Conservation (phyloP, 345 rosid species). For the Chamaenerion angustifolium region DNA sequence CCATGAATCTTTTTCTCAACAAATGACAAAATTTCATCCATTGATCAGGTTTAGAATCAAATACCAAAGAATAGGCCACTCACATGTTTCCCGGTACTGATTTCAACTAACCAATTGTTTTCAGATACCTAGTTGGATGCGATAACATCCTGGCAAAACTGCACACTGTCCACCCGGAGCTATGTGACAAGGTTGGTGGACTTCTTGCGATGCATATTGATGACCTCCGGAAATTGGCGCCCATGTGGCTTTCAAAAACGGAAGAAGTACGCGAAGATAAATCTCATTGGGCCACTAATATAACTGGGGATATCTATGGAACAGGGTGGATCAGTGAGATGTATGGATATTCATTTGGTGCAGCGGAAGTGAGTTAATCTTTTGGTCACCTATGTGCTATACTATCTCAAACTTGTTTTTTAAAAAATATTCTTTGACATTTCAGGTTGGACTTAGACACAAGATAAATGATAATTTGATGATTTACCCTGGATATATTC, state of each 20-base stretch:
- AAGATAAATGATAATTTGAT: slow-evolving; percentile 77
- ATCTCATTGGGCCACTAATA: slow-evolving; percentile 86
- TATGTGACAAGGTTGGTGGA: slow-evolving; percentile 97
- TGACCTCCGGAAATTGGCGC: slow-evolving; percentile 83
- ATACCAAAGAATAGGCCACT: no score
- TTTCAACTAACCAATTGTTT: background rate
- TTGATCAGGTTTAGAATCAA: no score
- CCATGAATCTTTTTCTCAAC: no score
- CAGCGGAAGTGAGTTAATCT: slow-evolving; percentile 52
- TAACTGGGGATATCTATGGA: slow-evolving; percentile 95
- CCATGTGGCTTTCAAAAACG: slow-evolving; percentile 93
- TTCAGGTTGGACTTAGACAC: slow-evolving; percentile 90
- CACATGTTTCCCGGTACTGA: background rate
- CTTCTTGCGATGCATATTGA: slow-evolving; percentile 96
- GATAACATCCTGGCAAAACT: slow-evolving; percentile 72
- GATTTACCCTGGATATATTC: slow-evolving; percentile 95
- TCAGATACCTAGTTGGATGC: slow-evolving; percentile 87
- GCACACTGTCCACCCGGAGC: slow-evolving; percentile 71
- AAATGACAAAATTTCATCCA: no score
- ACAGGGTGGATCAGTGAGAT: slow-evolving; percentile 98
- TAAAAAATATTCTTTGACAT: slow-evolving; percentile 6
- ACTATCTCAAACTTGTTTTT: background rate
- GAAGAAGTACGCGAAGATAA: slow-evolving; percentile 91
- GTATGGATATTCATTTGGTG: slow-evolving; percentile 99
- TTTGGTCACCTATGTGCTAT: background rate